Base-by-base conservation (phyloP, 345 rosid species). In the Boechera stricta region DNA sequence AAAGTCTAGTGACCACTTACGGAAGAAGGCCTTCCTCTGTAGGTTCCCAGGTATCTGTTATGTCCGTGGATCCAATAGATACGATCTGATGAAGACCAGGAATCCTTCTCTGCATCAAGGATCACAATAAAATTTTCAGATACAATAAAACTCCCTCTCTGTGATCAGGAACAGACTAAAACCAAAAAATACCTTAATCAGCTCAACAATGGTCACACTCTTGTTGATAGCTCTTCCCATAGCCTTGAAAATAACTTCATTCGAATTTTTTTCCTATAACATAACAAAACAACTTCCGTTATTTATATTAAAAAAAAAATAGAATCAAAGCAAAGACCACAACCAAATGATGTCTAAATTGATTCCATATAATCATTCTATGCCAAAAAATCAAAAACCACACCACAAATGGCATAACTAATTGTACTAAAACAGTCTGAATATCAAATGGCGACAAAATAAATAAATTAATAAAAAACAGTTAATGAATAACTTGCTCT, bases 171-270 rank as follows among this genome's bases (percentile, higher is more conserved):
- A 16, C 2, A 6, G 41, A 47, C 7, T 21, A 69, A 33, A 57
- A 41, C 13, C 36, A 26, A 16, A 62, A 18, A 67, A 51, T 75
- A 92, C 99, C 92, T 92, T 92, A 48, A 94, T 86, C 21, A 94
- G 82, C 86, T 94, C 99, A 85, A 86, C 99, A 15, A 90, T 94
- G 21, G 91, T 86, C 62, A 94, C 98, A 70, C 92, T 92, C 84
- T 94, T 94, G 82, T 89, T 94, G 77, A 94, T 94, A 79, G 99
- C 99, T 82, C 91, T 86, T 68, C 98, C 99, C 99, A 94, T 94
- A 47, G 99, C 99, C 90, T 94, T 94, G 79, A 94, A 86, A 21
- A 89, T 86, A 76, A 94, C 85, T 76, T 89, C 96, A 77, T 84
- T 78, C 3, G 93, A 82, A 10, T 88, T 91, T 67, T 86, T 95